phyloP scores from a whole-genome alignment of 202 grass and related monocot genomes.

The Schoenoplectus tabernaemontani region DNA sequence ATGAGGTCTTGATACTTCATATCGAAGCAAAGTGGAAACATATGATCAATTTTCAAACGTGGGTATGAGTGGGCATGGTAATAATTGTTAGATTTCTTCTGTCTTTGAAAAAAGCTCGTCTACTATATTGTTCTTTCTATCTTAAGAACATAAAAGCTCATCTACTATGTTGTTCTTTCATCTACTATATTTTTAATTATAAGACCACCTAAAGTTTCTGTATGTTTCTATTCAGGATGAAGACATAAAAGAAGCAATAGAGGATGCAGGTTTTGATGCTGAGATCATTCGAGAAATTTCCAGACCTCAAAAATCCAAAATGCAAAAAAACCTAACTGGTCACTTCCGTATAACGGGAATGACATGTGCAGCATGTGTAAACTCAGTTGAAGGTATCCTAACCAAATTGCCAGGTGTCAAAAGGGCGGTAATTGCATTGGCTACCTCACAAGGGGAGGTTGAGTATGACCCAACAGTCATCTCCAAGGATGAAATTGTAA shows the following conservation, averaged over 20 bases:
- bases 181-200: background rate
- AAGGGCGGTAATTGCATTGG: slow-evolving; percentile 69
- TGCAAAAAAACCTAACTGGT: slow-evolving; percentile 43
- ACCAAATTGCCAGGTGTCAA: slow-evolving; percentile 70
- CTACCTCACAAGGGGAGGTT: slow-evolving; percentile 82
- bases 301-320: slow-evolving; percentile 39
- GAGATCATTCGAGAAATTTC: slow-evolving; percentile 75
- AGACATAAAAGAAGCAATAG: slow-evolving; percentile 84
- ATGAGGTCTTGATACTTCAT: background rate
- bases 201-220: background rate
- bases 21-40: background rate
- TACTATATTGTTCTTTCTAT: background rate
- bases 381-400: slow-evolving; percentile 86
- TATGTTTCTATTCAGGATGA: slow-evolving; percentile 49
- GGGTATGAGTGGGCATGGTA: background rate
- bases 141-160: background rate
- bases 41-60: background rate
- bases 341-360: slow-evolving; percentile 97
- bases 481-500: slow-evolving; percentile 82
- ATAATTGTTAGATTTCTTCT: background rate
- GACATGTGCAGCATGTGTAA: slow-evolving; percentile 97
- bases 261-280: slow-evolving; percentile 89
- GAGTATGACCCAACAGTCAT: slow-evolving; percentile 74
- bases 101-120: background rate
- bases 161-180: background rate